Conservation (phyloP, 345 rosid species). For the Euphorbia pulcherrima region DNA sequence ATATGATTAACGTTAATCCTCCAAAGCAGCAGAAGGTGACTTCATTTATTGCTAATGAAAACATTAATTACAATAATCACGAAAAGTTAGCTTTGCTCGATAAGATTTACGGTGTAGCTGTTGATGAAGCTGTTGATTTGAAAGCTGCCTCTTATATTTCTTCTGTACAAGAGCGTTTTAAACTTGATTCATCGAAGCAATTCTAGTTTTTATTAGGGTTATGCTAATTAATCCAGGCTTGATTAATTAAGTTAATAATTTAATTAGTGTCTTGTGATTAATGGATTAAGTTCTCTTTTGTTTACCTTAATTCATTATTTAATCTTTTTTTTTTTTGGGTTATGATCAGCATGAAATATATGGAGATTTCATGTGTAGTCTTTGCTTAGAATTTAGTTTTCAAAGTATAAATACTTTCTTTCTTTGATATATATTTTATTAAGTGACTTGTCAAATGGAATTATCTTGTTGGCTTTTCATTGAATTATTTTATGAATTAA, state of each 20-base stretch:
- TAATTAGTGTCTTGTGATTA: no score
- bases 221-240: no score
- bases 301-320: not conserved
- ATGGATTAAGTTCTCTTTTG: not conserved
- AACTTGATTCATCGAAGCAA: conserved; percentile 38
- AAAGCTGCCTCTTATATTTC: conserved; percentile 50
- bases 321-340: no score
- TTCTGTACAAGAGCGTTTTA: conserved; percentile 56
- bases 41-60: not conserved
- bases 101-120: conserved; percentile 27
- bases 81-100: conserved; percentile 16
- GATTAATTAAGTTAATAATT: no score
- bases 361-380: no score
- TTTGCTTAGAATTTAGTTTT: no score
- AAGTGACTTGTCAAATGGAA: no score
- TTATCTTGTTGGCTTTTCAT: no score
- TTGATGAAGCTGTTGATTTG: conserved; percentile 40
- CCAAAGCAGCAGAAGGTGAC: conserved; percentile 40
- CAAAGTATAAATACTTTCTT: not conserved
- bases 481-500: no score
- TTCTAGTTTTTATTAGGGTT: conserved; percentile 6
- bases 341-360: not conserved
- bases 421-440: not conserved
- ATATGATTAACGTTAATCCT: conserved; percentile 23
- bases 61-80: no score